These are phyloP conservation scores for Plasmopara viticola DNA, from an alignment of 352 stramenopile species.

Conservation along the genomic window DNA sequence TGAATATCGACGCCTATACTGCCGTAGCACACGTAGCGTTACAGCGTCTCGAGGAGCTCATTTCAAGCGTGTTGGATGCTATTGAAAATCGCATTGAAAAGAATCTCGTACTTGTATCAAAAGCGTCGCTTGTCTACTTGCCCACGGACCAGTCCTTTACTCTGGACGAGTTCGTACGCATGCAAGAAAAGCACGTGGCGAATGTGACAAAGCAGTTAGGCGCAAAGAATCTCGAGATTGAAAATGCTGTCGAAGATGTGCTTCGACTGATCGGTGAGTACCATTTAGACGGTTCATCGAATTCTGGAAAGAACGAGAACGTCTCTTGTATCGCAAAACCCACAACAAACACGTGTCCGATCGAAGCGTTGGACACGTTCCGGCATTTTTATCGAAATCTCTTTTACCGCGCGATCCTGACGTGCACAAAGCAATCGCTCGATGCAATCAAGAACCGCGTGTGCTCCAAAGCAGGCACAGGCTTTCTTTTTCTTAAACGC, in stretches of 20 bases:
- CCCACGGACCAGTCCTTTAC: constrained; percentile 77
- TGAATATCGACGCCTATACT: constrained; percentile 86
- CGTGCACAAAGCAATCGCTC: constrained; percentile 72
- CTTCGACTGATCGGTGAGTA: constrained; percentile 64
- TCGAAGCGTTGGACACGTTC: constrained; percentile 43
- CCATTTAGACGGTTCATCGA: constrained; percentile 38
- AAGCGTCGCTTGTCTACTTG: constrained; percentile 69
- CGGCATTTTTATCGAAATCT: constrained; percentile 72
- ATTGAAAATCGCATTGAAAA: constrained; percentile 84
- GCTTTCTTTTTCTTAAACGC: constrained; percentile 75
- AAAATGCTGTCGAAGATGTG: constrained; percentile 82
- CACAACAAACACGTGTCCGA: constrained; percentile 16
- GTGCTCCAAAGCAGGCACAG: constrained; percentile 68
- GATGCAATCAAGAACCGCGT: constrained; percentile 81
- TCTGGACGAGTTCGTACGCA: constrained; percentile 82
- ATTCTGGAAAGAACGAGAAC: background rate
- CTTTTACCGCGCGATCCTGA: constrained; percentile 76
- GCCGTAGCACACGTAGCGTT: constrained; percentile 51
- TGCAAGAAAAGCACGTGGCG: constrained; percentile 72
- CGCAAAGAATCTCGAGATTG: constrained; percentile 81
- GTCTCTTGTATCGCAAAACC: background rate
- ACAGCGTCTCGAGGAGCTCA: constrained; percentile 73
- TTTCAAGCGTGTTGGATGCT: constrained; percentile 74
- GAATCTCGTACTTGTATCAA: constrained; percentile 76
- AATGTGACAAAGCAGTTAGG: constrained; percentile 52